A percentile compares a stretch with the other conserved stretches of the same genome.
Evolutionary conservation across 2,329 filamentous ascomycete genomes (phyloP).

Genomic region (Pseudogymnoascus sp.): DNA sequence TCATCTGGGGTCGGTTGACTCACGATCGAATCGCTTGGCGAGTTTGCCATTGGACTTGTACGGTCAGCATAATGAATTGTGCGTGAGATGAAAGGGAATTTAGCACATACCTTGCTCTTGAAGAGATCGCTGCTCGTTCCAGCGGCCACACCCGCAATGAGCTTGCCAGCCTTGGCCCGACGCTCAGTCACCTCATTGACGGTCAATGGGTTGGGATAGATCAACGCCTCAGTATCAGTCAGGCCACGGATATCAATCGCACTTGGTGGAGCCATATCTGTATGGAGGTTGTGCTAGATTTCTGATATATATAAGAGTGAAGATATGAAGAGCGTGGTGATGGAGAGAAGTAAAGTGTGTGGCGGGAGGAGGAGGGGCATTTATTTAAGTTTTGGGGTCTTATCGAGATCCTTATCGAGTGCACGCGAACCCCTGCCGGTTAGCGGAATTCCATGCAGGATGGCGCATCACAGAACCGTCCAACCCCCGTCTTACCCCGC

Average conservation of each 20-base stretch:
- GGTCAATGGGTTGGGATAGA: slow-evolving; percentile 40
- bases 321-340: neutral
- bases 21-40: slow-evolving; percentile 79
- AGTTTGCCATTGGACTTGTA: slow-evolving; percentile 54
- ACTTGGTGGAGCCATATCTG: slow-evolving; percentile 6
- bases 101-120: slow-evolving; percentile 57
- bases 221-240: slow-evolving; percentile 36
- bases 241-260: slow-evolving; percentile 31
- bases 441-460: neutral
- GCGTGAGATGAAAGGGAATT: neutral
- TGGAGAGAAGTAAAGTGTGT: neutral
- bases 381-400: slow-evolving; percentile 3
- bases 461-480: neutral
- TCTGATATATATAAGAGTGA: neutral
- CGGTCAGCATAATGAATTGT: slow-evolving; percentile 21
- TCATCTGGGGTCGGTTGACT: slow-evolving; percentile 32
- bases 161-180: slow-evolving; percentile 62
- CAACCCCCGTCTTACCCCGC: neutral
- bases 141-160: slow-evolving; percentile 71
- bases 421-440: slow-evolving; percentile 1
- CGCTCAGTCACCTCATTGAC: slow-evolving; percentile 60
- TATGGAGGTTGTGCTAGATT: neutral
- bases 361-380: neutral
- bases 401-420: slow-evolving; percentile 1
- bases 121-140: slow-evolving; percentile 75